Evolutionary conservation across 371 early-diverging fungal species (phyloP), one percentile per base, ranked within the genome.

Genomic region (Entomophthora muscae): DNA sequence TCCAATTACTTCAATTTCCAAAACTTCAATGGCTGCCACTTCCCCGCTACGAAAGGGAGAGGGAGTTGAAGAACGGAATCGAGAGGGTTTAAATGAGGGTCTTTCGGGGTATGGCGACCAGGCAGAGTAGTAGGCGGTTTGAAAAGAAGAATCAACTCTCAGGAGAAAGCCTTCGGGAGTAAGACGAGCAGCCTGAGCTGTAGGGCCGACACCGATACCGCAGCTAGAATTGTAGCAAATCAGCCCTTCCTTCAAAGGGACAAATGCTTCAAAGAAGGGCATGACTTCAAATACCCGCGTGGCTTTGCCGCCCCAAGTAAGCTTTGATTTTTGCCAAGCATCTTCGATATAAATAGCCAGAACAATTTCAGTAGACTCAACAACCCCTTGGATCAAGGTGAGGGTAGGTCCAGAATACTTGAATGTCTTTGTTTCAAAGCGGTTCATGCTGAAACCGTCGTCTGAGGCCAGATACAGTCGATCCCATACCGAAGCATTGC

Each of bases 381-480:
- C 21, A 1, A 23, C 54, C 3, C 57, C 66, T 0, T 32, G 61
- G 31, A 83, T 65, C 2, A 83, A 52, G 10, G 80, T 59, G 22
- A 84, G 58, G 0, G 82, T 84, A 0, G 84, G 82, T 0, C 80
- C 84, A 1, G 79, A 77, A 65, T 84, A 84, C 57, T 80, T 81
- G 70, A 82, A 84, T 0, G 80, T 77, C 59, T 78, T 78, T 5
- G 71, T 74, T 58, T 78, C 78, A 60, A 82, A 84, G 30, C 82
- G 69, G 55, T 80, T 84, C 82, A 82, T 84, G 21, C 82, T 78
- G 66, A 80, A 84, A 0, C 84, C 84, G 53, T 84, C 73, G 57
- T 70, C 53, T 27, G 74, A 72, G 28, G 76, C 79, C 1, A 75
- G 75, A 61, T 81, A 83, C 0, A 83, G 71, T 0, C 73, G 65